Conservation (phyloP, 2,329 filamentous ascomycete species). For the Colletotrichum paranaense region DNA sequence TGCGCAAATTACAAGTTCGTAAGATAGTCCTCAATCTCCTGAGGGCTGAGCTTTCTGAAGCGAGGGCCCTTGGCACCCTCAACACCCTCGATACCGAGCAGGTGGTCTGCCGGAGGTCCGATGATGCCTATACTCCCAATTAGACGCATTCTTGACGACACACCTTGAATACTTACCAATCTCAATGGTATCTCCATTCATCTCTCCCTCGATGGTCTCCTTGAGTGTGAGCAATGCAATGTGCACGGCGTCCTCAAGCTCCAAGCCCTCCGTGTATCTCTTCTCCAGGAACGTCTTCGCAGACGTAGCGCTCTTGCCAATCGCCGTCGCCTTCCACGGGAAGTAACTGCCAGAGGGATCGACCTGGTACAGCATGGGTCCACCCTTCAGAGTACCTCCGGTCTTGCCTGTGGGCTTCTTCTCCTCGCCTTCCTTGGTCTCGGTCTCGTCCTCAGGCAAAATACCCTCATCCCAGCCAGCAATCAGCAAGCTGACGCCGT, state of each 20-base stretch:
- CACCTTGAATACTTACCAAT: slow-evolving; percentile 75
- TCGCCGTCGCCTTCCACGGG: slow-evolving; percentile 99
- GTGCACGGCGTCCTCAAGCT: slow-evolving; percentile 98
- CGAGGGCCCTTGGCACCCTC: slow-evolving; percentile 86
- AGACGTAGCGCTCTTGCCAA: slow-evolving; percentile 97
- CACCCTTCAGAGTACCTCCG: slow-evolving; percentile 93
- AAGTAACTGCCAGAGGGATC: slow-evolving; percentile 99
- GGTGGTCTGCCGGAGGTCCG: slow-evolving; percentile 90
- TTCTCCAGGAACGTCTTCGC: slow-evolving; percentile 99
- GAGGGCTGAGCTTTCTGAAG: slow-evolving; percentile 94
- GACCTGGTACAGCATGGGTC: slow-evolving; percentile 97
- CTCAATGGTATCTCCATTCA: slow-evolving; percentile 98
- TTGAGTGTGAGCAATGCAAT: slow-evolving; percentile 97
- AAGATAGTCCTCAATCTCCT: slow-evolving; percentile 99
- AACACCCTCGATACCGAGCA: slow-evolving; percentile 91
- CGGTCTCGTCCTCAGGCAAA: slow-evolving; percentile 80
- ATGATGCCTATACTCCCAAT: slow-evolving; percentile 78
- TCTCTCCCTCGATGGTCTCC: slow-evolving; percentile 99
- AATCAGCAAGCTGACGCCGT: slow-evolving; percentile 94
- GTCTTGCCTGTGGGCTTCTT: slow-evolving; percentile 87
- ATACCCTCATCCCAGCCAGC: slow-evolving; percentile 98
- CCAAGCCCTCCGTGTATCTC: slow-evolving; percentile 95
- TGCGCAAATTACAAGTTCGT: slow-evolving; percentile 84
- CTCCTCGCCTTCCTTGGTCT: slow-evolving; percentile 68
- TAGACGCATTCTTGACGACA: background rate